Percentiles rank a stretch among this genome's conserved stretches.
Conservation (phyloP, 768 basidiomycete genomes). For the Pholiota conissans region DNA sequence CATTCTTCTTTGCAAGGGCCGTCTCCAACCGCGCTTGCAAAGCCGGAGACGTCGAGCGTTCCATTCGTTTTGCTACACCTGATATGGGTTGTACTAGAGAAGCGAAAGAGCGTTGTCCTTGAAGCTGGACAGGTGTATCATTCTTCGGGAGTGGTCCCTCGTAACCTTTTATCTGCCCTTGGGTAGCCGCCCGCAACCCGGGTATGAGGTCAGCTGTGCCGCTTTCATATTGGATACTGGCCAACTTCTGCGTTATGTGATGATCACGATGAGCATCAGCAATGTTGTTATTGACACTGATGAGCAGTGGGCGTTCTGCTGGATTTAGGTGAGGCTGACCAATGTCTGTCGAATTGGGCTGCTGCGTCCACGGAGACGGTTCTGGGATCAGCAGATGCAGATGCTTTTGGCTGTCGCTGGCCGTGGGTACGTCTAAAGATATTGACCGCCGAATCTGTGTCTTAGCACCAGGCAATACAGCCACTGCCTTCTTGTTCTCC, state of each 20-base stretch:
- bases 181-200: not conserved
- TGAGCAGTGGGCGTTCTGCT: not conserved
- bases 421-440: not conserved
- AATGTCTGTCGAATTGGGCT: not conserved
- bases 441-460: not conserved
- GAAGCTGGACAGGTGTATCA: not conserved
- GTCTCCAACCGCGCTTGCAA: not conserved
- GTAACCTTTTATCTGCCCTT: not conserved
- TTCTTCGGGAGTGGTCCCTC: not conserved
- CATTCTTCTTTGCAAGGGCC: not conserved
- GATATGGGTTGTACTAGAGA: not conserved
- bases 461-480: not conserved
- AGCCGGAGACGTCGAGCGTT: slow-evolving; percentile 1
- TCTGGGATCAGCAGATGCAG: not conserved
- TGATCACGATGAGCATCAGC: not conserved
- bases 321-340: not conserved
- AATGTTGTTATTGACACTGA: not conserved
- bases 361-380: not conserved
- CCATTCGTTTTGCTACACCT: not conserved
- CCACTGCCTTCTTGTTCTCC: not conserved
- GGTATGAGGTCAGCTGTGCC: not conserved
- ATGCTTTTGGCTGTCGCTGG: not conserved
- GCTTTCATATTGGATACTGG: not conserved
- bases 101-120: not conserved
- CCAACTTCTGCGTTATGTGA: not conserved